Percentiles rank a stretch among this genome's conserved stretches.
These are phyloP conservation scores for Conticribra weissflogii DNA, from an alignment of 108 stramenopile species.

Conservation along the genomic window DNA sequence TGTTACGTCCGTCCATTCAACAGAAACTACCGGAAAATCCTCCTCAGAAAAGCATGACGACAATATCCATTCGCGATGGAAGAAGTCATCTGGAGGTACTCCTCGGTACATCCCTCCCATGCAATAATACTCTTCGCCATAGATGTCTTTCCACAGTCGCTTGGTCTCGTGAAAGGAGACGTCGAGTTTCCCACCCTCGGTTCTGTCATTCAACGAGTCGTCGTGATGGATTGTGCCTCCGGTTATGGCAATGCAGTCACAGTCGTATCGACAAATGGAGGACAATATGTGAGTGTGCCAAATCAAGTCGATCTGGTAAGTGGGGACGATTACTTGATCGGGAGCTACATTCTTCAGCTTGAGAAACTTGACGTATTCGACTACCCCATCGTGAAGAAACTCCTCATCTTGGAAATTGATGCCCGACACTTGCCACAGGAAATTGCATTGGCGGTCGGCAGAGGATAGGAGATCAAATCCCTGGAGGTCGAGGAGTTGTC, in stretches of 20 bases:
- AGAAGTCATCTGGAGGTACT: conserved; percentile 55
- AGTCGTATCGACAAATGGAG: conserved; percentile 31
- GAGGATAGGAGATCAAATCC: conserved; percentile 48
- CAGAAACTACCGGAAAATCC: conserved; percentile 4
- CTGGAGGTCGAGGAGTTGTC: conserved; percentile 3
- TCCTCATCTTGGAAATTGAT: conserved; percentile 22
- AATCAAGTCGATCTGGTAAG: conserved; percentile 70
- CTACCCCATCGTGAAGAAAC: conserved; percentile 49
- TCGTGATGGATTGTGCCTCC: conserved; percentile 57
- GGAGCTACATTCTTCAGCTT: conserved; percentile 9
- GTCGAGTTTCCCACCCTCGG: conserved; percentile 48
- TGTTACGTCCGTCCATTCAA: background rate
- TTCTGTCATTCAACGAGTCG: conserved; percentile 64
- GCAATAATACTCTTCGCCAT: conserved; percentile 44
- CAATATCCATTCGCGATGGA: conserved; percentile 14
- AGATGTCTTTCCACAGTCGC: conserved; percentile 48
- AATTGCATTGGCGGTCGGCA: conserved; percentile 46
- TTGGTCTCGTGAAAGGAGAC: conserved; percentile 40
- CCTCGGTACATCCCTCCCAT: conserved; percentile 75
- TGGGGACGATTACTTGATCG: conserved; percentile 45
- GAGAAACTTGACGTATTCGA: conserved; percentile 47
- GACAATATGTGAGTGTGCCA: conserved; percentile 66
- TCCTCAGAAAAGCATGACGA: too few species aligned
- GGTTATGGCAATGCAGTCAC: conserved; percentile 44
- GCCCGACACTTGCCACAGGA: conserved; percentile 65